phyloP scores from a whole-genome alignment of 805 yeast genomes.

The Saturnispora sekii region DNA sequence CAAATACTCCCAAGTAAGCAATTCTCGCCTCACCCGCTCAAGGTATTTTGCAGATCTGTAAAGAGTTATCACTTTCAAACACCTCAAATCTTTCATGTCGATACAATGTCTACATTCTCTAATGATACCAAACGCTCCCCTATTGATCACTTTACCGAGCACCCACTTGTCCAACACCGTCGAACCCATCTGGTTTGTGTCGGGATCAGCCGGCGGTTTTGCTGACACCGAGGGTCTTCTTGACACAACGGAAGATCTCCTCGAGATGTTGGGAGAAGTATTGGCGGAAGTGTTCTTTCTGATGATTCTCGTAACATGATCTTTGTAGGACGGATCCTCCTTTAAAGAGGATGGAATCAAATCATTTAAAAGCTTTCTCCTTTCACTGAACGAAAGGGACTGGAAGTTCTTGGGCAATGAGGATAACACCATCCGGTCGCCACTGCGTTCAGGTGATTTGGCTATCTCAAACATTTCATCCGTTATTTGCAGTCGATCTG shows the following conservation, averaged over 20 bases:
- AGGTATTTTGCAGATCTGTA: slow-evolving; percentile 37
- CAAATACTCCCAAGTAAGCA: slow-evolving; percentile 55
- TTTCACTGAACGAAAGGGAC: slow-evolving; percentile 43
- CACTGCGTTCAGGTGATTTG: slow-evolving; percentile 27
- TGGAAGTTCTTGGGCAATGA: slow-evolving; percentile 40
- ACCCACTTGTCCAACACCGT: slow-evolving; percentile 42
- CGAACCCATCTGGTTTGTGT: slow-evolving; percentile 56
- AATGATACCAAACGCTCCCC: slow-evolving; percentile 86
- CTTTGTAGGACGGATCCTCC: slow-evolving; percentile 22
- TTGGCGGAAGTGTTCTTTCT: slow-evolving; percentile 19
- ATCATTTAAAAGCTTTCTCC: slow-evolving; percentile 29
- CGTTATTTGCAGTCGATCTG: slow-evolving; percentile 11
- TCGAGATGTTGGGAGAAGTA: slow-evolving; percentile 6
- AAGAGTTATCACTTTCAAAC: slow-evolving; percentile 24
- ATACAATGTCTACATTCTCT: slow-evolving; percentile 28
- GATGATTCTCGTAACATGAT: slow-evolving; percentile 24
- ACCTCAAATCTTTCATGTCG: slow-evolving; percentile 15
- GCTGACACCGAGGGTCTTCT: slow-evolving; percentile 18
- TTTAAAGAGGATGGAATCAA: slow-evolving; percentile 21
- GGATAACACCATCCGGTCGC: slow-evolving; percentile 33
- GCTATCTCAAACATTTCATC: slow-evolving; percentile 19
- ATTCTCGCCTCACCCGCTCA: slow-evolving; percentile 58
- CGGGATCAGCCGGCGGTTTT: slow-evolving; percentile 6
- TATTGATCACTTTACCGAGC: slow-evolving; percentile 69
- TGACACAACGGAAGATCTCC: slow-evolving; percentile 5